Evolutionary conservation across 805 yeast genomes (phyloP).

Genomic region (Yamadazyma kitorensis): DNA sequence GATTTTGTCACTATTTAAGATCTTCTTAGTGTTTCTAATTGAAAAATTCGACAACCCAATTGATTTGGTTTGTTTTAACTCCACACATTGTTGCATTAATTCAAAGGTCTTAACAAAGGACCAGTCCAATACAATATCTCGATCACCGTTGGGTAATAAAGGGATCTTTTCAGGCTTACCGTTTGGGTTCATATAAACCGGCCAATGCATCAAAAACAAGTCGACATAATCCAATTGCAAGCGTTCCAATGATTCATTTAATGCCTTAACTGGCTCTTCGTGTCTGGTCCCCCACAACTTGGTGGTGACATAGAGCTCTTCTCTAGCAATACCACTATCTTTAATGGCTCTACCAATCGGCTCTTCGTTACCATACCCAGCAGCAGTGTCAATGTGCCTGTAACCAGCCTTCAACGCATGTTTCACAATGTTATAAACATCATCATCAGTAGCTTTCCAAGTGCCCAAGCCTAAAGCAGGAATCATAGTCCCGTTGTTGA

Average conservation of each 20-base stretch:
- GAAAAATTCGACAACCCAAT: conserved; percentile 80
- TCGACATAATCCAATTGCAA: conserved; percentile 76
- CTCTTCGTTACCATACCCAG: conserved; percentile 62
- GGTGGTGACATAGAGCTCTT: conserved; percentile 67
- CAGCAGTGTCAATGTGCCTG: conserved; percentile 78
- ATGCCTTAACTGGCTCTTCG: conserved; percentile 48
- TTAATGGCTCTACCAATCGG: conserved; percentile 56
- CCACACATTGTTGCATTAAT: conserved; percentile 54
- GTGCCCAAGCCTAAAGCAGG: conserved; percentile 77
- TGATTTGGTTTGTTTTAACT: conserved; percentile 51
- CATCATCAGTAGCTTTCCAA: conserved; percentile 60
- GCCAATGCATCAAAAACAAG: conserved; percentile 82
- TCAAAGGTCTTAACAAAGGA: conserved; percentile 52
- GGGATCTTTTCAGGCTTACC: conserved; percentile 34
- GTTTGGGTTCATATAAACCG: conserved; percentile 43
- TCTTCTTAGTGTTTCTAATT: conserved; percentile 30
- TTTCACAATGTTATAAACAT: conserved; percentile 54
- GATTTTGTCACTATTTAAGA: conserved; percentile 34
- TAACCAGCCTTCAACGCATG: conserved; percentile 62
- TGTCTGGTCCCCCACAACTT: conserved; percentile 62
- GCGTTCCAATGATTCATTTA: conserved; percentile 57
- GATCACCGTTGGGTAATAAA: conserved; percentile 31
- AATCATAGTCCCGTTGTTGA: conserved; percentile 58
- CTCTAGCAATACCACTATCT: conserved; percentile 62
- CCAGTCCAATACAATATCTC: conserved; percentile 30